Conservation (phyloP, 192 early-diverging fungal species). For the Endogone sp. region DNA sequence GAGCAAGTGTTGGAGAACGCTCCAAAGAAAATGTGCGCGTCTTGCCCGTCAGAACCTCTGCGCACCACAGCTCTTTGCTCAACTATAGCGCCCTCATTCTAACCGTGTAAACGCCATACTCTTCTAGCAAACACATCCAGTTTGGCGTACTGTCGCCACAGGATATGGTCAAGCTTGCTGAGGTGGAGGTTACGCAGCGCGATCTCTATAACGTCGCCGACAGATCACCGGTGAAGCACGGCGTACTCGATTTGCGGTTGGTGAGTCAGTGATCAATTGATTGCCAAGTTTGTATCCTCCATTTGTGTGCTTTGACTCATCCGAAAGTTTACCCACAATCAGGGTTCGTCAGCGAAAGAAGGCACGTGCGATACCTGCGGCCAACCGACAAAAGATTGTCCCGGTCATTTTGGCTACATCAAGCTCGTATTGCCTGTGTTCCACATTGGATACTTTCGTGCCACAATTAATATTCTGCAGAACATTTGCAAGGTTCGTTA, state of each 20-base stretch:
- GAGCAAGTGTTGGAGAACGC: constrained; percentile 68
- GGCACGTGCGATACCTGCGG: constrained; percentile 89
- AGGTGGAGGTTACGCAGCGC: constrained; percentile 87
- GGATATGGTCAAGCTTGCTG: constrained; percentile 84
- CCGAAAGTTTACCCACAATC: background rate
- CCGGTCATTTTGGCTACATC: constrained; percentile 96
- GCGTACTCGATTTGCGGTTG: constrained; percentile 88
- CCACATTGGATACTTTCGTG: constrained; percentile 97
- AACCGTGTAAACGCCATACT: no score
- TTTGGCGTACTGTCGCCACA: constrained; percentile 92
- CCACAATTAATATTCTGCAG: constrained; percentile 85
- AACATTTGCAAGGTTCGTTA: constrained; percentile 92
- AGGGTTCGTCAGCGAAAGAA: constrained; percentile 85
- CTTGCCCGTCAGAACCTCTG: background rate
- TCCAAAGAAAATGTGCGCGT: constrained; percentile 71
- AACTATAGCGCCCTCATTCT: background rate
- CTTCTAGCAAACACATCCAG: constrained; percentile 70
- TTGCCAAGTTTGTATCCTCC: background rate
- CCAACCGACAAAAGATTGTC: constrained; percentile 80
- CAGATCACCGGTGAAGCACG: constrained; percentile 75
- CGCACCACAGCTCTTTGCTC: background rate
- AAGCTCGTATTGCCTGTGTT: constrained; percentile 93
- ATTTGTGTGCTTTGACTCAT: background rate
- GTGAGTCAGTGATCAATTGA: constrained; percentile 51
- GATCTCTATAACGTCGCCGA: constrained; percentile 75